These are phyloP conservation scores for Linanthus parryae DNA, from an alignment of 148 eudicot genomes.

Conservation along the genomic window DNA sequence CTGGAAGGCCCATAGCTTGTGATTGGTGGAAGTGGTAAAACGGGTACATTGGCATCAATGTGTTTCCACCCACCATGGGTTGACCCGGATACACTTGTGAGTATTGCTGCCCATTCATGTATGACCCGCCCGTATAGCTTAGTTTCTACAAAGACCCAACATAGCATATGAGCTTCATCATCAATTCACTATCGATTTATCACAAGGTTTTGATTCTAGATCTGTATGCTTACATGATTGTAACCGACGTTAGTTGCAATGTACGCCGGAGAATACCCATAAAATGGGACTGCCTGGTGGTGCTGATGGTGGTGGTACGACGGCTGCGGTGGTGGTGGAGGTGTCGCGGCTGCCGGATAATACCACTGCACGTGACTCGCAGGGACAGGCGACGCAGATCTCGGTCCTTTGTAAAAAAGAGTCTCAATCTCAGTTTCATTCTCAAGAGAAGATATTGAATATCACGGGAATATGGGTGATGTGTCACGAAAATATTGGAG, in stretches of 20 bases:
- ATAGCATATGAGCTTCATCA: too few species aligned
- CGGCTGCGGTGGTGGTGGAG: too few species aligned
- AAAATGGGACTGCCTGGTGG: constrained; percentile 53
- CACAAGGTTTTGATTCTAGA: too few species aligned
- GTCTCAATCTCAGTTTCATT: too few species aligned
- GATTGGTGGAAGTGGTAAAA: constrained; percentile 41
- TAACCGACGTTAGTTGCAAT: constrained; percentile 53
- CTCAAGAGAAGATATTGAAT: too few species aligned
- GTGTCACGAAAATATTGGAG: background rate
- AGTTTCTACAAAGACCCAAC: too few species aligned
- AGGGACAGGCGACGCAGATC: constrained; percentile 30
- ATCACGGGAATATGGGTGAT: too few species aligned
- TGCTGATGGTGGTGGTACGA: constrained; percentile 46
- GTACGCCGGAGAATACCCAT: constrained; percentile 71
- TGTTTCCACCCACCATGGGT: constrained; percentile 40
- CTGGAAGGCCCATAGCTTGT: constrained; percentile 54
- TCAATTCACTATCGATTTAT: too few species aligned
- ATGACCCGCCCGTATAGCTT: constrained; percentile 55
- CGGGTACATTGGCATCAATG: constrained; percentile 62
- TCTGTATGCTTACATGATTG: constrained; percentile 47
- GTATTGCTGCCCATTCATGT: constrained; percentile 64
- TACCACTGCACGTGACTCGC: constrained; percentile 67
- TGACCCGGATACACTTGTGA: constrained; percentile 55
- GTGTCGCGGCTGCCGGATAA: constrained; percentile 38
- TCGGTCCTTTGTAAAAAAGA: too few species aligned